A percentile compares a stretch with the other conserved stretches of the same genome.
Evolutionary conservation across 345 rosid genomes (phyloP).

Genomic region (Nephelium lappaceum): DNA sequence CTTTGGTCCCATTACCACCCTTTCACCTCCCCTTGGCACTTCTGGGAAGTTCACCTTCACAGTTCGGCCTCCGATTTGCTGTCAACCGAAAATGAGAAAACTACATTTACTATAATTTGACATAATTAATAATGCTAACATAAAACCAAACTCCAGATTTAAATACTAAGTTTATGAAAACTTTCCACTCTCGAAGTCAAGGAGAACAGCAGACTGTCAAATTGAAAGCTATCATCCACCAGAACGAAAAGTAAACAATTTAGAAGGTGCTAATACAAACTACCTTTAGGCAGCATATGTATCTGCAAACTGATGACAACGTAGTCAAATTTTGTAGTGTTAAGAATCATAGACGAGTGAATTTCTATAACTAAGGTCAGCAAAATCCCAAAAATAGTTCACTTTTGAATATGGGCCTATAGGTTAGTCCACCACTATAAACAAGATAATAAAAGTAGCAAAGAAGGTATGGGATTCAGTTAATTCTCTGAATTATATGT

Average conservation of each 20-base stretch:
- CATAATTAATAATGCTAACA: too few species aligned
- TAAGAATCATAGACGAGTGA: too few species aligned
- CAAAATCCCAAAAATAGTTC: not conserved
- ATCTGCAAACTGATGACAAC: too few species aligned
- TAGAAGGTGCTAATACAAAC: not conserved
- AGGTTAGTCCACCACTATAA: not conserved
- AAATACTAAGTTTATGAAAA: not conserved
- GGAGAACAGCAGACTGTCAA: not conserved
- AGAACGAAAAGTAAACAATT: too few species aligned
- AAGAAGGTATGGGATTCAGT: not conserved
- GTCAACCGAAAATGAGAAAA: slow-evolving; percentile 22
- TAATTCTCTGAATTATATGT: not conserved
- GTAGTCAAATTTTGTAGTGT: not conserved
- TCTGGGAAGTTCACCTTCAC: slow-evolving; percentile 92
- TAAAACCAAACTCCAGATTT: not conserved
- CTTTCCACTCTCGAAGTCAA: not conserved
- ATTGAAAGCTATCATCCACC: not conserved
- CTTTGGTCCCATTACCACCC: slow-evolving; percentile 65
- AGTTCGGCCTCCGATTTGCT: slow-evolving; percentile 89
- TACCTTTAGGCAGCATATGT: not conserved
- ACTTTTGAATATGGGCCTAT: not conserved
- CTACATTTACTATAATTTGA: not conserved
- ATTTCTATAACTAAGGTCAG: not conserved
- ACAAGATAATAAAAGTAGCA: slow-evolving; percentile 1
- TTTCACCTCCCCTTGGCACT: slow-evolving; percentile 94